Conservation (phyloP, 495 filamentous ascomycete species). For the Pyronema omphalodes region DNA sequence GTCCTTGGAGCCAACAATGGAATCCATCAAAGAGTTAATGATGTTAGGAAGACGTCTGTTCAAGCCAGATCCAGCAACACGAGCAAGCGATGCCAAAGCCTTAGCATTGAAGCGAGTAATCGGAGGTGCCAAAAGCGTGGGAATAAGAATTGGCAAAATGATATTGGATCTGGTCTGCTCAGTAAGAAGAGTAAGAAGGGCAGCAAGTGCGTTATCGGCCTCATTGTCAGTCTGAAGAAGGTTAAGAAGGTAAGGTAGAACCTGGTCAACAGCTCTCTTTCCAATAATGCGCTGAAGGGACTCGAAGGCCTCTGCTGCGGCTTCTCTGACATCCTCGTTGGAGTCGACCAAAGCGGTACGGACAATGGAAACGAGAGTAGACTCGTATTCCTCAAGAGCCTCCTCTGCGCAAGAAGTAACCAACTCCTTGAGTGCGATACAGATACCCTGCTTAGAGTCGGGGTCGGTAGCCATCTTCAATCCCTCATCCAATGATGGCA, state of each 20-base stretch:
- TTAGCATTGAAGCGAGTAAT: conserved; percentile 87
- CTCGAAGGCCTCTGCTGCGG: conserved; percentile 93
- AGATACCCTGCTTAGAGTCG: conserved; percentile 92
- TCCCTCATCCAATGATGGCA: conserved; percentile 86
- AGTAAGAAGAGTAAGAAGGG: conserved; percentile 77
- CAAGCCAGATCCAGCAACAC: conserved; percentile 77
- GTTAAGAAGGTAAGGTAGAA: conserved; percentile 76
- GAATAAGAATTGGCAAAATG: conserved; percentile 88
- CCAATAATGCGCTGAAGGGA: conserved; percentile 81
- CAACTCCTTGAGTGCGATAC: conserved; percentile 83
- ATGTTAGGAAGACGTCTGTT: conserved; percentile 74
- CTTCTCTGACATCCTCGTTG: conserved; percentile 77
- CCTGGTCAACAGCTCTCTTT: conserved; percentile 84
- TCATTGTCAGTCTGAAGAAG: conserved; percentile 68
- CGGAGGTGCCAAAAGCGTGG: conserved; percentile 73
- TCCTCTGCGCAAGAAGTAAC: conserved; percentile 83
- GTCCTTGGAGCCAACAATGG: conserved; percentile 61
- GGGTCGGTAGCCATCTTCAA: conserved; percentile 75
- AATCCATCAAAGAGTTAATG: conserved; percentile 83
- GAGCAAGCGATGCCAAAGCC: conserved; percentile 76
- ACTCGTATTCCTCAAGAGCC: conserved; percentile 82
- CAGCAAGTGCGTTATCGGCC: conserved; percentile 80
- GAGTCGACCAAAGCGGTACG: conserved; percentile 82
- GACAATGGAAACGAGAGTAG: conserved; percentile 82
- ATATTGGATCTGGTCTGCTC: conserved; percentile 88